These are phyloP conservation scores for Xylaria palmicola DNA, from an alignment of 495 filamentous ascomycete species.

Conservation along the genomic window DNA sequence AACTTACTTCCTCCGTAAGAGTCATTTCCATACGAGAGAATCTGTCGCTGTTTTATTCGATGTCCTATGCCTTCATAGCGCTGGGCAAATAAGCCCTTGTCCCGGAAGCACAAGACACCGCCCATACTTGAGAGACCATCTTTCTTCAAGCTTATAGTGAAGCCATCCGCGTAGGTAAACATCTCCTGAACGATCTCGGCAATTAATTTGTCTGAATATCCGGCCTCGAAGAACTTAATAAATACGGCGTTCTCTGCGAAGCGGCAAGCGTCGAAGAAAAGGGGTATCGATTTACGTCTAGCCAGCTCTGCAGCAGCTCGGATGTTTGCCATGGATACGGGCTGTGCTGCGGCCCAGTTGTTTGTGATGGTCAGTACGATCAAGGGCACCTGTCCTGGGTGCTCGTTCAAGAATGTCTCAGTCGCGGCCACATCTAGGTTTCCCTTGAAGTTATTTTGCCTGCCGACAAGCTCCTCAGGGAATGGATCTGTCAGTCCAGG, in stretches of 20 bases:
- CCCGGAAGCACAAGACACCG: slow-evolving; percentile 7
- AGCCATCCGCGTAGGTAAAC: slow-evolving; percentile 16
- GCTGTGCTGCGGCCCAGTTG: slow-evolving; percentile 15
- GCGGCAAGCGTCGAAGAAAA: slow-evolving; percentile 16
- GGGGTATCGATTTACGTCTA: not conserved
- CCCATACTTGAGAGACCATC: slow-evolving; percentile 17
- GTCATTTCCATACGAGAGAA: slow-evolving; percentile 16
- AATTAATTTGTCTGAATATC: not conserved
- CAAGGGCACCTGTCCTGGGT: slow-evolving; percentile 1
- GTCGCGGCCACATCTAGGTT: slow-evolving; percentile 10
- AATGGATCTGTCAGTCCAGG: not conserved
- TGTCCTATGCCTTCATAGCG: slow-evolving; percentile 11
- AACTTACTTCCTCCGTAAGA: slow-evolving; percentile 16
- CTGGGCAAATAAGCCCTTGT: slow-evolving; percentile 1
- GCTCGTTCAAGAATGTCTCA: not conserved
- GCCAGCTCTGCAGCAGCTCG: not conserved
- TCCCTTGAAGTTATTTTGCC: slow-evolving; percentile 13
- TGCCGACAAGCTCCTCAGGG: slow-evolving; percentile 8
- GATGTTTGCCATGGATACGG: slow-evolving; percentile 16
- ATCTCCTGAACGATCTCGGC: slow-evolving; percentile 12
- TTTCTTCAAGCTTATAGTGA: slow-evolving; percentile 11
- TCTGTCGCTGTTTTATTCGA: slow-evolving; percentile 10
- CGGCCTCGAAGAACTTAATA: not conserved
- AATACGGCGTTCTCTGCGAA: slow-evolving; percentile 15
- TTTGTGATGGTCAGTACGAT: slow-evolving; percentile 15